phyloP scores from a whole-genome alignment of 2,329 filamentous ascomycete genomes.

The Talaromyces sp. region DNA sequence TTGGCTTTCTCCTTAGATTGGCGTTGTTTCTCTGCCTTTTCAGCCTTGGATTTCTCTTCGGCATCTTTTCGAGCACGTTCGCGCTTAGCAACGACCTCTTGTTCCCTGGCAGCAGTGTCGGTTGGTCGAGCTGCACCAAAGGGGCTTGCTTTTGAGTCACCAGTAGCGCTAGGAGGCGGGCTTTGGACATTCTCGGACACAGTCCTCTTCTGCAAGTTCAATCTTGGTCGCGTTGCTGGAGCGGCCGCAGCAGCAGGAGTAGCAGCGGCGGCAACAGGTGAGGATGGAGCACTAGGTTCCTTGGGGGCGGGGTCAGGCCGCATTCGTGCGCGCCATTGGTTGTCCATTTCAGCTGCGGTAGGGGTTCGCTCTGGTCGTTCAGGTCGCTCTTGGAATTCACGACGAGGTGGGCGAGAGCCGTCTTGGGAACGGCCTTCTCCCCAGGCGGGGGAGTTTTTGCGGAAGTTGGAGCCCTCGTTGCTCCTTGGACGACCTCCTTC shows the following conservation, averaged over 20 bases:
- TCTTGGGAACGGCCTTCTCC: conserved; percentile 66
- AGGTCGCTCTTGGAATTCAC: conserved; percentile 55
- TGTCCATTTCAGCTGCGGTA: conserved; percentile 88
- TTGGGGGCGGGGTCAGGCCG: conserved; percentile 67
- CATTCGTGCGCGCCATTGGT: conserved; percentile 90
- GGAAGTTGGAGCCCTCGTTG: conserved; percentile 60
- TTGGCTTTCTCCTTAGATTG: conserved; percentile 41
- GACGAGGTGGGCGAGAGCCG: conserved; percentile 73
- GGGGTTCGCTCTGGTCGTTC: conserved; percentile 58
- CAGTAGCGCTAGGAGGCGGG: conserved; percentile 39
- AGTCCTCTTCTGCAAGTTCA: conserved; percentile 89
- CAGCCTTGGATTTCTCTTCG: conserved; percentile 78
- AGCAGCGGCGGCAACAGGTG: conserved; percentile 59
- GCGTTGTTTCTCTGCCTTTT: conserved; percentile 64
- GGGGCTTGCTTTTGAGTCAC: conserved; percentile 79
- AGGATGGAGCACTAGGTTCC: conserved; percentile 72
- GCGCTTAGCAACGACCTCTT: conserved; percentile 85
- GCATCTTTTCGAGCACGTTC: conserved; percentile 81
- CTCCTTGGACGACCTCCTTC: conserved; percentile 59
- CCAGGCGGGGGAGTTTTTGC: conserved; percentile 72
- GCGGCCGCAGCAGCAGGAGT: conserved; percentile 51
- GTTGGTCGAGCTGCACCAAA: conserved; percentile 94
- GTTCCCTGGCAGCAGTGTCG: conserved; percentile 85
- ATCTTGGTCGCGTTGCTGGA: conserved; percentile 66
- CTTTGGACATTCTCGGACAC: conserved; percentile 67